Evolutionary conservation across 805 yeast genomes (phyloP), one percentile per base, ranked within the genome.

Genomic region (Hanseniaspora lindneri): DNA sequence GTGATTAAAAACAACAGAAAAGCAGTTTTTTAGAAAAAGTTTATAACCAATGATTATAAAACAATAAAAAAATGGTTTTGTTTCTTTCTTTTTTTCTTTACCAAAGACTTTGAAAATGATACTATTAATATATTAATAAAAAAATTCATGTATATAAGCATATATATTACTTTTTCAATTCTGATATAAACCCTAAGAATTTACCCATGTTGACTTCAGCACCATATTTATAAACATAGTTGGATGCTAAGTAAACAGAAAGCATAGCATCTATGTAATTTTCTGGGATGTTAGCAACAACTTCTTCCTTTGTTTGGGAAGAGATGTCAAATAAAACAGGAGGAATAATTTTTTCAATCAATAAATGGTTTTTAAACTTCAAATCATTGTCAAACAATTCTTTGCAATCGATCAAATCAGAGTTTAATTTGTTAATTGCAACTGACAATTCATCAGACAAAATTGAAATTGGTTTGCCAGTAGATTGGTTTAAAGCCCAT

Each of bases 191-290:
- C 59, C 79, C 86, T 62, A 80, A 73, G 65, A 80, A 80, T 56
- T 72, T 77, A 47, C 85, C 85, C 27, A 84, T 94, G 64, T 85
- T 84, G 40, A 89, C 77, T 53, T 77, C 84, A 51, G 78, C 70
- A 49, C 96, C 96, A 59, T 80, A 73, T 24, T 82, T 71, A 66
- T 87, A 87, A 48, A 87, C 94, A 64, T 83, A 87, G 41, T 81
- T 73, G 41, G 94, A 82, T 10, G 95, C 87, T 57, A 87, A 71
- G 60, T 77, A 80, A 30, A 92, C 81, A 39, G 95, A 94, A 60
- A 89, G 83, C 56, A 89, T 76, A 3, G 96, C 95, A 60, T 78
- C 80, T 62, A 89, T 71, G 63, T 89, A 92, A 46, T 94, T 75
- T 51, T 74, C 83, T 17, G 98, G 98, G 33, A 89, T 92, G 58